phyloP scores from a whole-genome alignment of 768 basidiomycete species.

The Megacollybia marginata region DNA sequence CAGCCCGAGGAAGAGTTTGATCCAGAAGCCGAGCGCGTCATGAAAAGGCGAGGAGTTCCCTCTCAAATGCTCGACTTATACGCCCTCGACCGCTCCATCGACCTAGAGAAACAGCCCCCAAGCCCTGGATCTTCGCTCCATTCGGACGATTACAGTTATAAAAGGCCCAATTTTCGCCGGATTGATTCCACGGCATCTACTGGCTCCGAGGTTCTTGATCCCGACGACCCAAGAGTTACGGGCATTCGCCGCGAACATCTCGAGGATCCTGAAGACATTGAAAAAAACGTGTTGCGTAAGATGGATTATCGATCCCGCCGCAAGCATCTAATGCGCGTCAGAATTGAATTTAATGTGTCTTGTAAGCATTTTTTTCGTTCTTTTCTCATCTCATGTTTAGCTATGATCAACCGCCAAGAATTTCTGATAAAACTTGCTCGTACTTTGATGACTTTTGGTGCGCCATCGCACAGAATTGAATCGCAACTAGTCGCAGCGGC shows the following conservation, averaged over 20 bases:
- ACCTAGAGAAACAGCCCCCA: conserved; percentile 7
- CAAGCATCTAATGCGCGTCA: conserved; percentile 56
- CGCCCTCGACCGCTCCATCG: conserved; percentile 24
- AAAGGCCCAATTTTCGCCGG: conserved; percentile 25
- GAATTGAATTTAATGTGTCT: conserved; percentile 70
- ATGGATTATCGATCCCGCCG: conserved; percentile 65
- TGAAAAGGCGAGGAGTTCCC: conserved; percentile 38
- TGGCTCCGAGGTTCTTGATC: conserved; percentile 51
- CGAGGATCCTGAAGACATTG: conserved; percentile 56
- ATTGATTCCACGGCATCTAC: conserved; percentile 38
- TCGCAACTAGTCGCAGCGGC: conserved; percentile 87
- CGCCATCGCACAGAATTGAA: conserved; percentile 91
- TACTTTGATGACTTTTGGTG: conserved; percentile 86
- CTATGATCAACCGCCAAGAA: conserved; percentile 73
- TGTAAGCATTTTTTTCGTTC: conserved; percentile 31
- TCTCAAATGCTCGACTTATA: conserved; percentile 48
- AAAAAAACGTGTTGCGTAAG: conserved; percentile 49
- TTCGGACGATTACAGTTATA: conserved; percentile 11
- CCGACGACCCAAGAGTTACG: conserved; percentile 67
- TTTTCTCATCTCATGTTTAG: conserved; percentile 26
- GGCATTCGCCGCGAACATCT: conserved; percentile 41
- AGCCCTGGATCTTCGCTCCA: conserved; percentile 7
- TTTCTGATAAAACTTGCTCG: conserved; percentile 83
- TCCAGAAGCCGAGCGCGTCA: conserved; percentile 22
- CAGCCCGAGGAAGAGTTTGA: conserved; percentile 16